Conservation (phyloP, 352 stramenopile species). For the Globisporangium nunn region DNA sequence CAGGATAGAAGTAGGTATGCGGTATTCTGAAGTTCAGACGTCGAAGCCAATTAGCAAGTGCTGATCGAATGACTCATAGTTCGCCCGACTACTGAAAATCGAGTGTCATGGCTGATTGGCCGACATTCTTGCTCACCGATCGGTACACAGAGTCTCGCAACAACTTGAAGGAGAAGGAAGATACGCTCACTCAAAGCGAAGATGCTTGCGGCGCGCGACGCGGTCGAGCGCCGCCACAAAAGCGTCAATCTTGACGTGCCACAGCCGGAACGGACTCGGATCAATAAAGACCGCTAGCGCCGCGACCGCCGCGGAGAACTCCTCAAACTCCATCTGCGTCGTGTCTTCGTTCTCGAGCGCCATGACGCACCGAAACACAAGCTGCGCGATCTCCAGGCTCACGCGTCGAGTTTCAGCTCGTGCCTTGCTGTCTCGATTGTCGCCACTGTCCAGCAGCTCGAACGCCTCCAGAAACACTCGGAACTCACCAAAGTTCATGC, state of each 20-base stretch:
- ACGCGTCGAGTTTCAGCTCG: not conserved
- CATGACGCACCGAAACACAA: conserved; percentile 45
- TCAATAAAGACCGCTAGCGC: conserved; percentile 37
- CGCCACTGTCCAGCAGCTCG: conserved; percentile 12
- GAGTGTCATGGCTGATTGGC: no score
- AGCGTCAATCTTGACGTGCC: conserved; percentile 45
- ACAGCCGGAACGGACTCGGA: conserved; percentile 40
- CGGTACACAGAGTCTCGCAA: no score
- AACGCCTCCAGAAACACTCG: conserved; percentile 29
- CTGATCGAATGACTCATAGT: not conserved
- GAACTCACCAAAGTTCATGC: conserved; percentile 47
- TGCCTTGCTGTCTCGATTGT: not conserved
- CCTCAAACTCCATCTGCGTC: conserved; percentile 51
- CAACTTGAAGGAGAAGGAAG: no score
- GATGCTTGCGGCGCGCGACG: not conserved
- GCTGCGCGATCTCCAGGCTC: conserved; percentile 12
- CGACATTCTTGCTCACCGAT: no score
- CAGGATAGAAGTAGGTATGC: not conserved
- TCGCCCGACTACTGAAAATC: conserved; percentile 1
- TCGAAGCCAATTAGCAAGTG: not conserved
- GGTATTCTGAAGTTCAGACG: not conserved
- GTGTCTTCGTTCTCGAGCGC: conserved; percentile 42
- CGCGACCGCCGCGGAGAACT: conserved; percentile 40
- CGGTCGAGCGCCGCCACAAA: conserved; percentile 27
- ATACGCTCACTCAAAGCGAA: conserved; percentile 8